A percentile compares a stretch with the other conserved stretches of the same genome.
phyloP scores from a whole-genome alignment of 345 rosid genomes.

The Moringa oleifera region DNA sequence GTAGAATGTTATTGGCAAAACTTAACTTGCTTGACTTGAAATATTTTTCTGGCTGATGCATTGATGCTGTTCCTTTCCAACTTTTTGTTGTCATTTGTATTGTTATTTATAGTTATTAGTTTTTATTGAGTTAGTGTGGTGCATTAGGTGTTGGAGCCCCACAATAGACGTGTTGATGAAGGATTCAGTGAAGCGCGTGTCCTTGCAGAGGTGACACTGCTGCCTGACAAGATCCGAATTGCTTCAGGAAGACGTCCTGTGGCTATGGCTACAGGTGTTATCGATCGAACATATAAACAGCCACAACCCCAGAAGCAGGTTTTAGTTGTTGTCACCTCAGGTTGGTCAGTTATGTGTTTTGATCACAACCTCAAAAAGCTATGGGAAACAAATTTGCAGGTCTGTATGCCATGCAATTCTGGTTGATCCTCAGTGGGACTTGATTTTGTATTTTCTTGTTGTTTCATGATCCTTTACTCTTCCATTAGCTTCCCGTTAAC shows the following conservation, averaged over 20 bases:
- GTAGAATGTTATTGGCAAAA: not conserved
- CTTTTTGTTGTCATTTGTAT: not conserved
- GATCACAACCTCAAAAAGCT: conserved; percentile 94
- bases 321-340: conserved; percentile 92
- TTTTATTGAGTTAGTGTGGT: not conserved
- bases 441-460: not conserved
- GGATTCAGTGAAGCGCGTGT: conserved; percentile 89
- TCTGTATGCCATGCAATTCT: conserved; percentile 7
- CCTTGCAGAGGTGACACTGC: conserved; percentile 48
- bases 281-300: conserved; percentile 55
- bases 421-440: not conserved
- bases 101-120: not conserved
- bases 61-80: not conserved
- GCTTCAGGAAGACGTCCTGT: conserved; percentile 84
- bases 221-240: conserved; percentile 88
- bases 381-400: conserved; percentile 96
- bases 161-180: conserved; percentile 74
- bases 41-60: not conserved
- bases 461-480: not conserved
- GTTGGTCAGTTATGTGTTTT: conserved; percentile 93
- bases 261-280: conserved; percentile 92
- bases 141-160: conserved; percentile 81
- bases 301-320: conserved; percentile 90
- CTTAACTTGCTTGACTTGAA: not conserved
- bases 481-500: conserved; percentile 2